Evolutionary conservation across 2,329 filamentous ascomycete genomes (phyloP).

Genomic region (Metarhizium brunneum): DNA sequence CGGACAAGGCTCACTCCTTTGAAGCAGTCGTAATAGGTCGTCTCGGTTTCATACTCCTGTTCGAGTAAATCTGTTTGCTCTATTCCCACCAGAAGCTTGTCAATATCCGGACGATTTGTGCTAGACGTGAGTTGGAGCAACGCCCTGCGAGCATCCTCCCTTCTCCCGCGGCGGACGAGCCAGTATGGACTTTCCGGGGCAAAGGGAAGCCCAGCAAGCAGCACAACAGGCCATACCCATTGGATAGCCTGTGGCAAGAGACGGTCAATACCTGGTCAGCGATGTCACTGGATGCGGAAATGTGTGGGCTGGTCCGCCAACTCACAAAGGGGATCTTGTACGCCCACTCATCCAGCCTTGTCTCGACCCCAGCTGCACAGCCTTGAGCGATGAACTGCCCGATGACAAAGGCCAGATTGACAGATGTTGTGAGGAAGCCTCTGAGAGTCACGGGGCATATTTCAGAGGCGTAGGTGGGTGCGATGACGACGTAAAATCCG

Average conservation of each 20-base stretch:
- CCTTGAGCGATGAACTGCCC: slow-evolving; percentile 48
- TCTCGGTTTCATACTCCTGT: slow-evolving; percentile 36
- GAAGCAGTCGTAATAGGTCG: slow-evolving; percentile 42
- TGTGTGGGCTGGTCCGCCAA: neutral
- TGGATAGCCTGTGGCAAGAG: slow-evolving; percentile 27
- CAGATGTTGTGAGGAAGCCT: slow-evolving; percentile 47
- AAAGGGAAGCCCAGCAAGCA: slow-evolving; percentile 35
- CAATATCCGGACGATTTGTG: slow-evolving; percentile 12
- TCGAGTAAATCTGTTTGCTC: slow-evolving; percentile 49
- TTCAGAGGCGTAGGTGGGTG: slow-evolving; percentile 51
- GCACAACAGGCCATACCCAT: slow-evolving; percentile 39
- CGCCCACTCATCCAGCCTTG: slow-evolving; percentile 34
- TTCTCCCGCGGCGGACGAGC: slow-evolving; percentile 33
- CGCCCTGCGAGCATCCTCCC: slow-evolving; percentile 29
- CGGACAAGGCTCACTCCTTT: slow-evolving; percentile 38
- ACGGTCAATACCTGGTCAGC: neutral
- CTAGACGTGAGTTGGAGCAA: slow-evolving; percentile 33
- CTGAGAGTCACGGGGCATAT: slow-evolving; percentile 50
- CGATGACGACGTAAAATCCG: slow-evolving; percentile 51
- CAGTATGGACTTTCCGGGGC: slow-evolving; percentile 43
- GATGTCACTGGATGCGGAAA: neutral
- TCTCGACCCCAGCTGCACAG: slow-evolving; percentile 32
- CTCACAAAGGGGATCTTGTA: slow-evolving; percentile 23
- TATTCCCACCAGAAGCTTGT: slow-evolving; percentile 43
- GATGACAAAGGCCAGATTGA: slow-evolving; percentile 54